Evolutionary conservation across 495 filamentous ascomycete species (phyloP).

Genomic region (Xylaria telfairii): DNA sequence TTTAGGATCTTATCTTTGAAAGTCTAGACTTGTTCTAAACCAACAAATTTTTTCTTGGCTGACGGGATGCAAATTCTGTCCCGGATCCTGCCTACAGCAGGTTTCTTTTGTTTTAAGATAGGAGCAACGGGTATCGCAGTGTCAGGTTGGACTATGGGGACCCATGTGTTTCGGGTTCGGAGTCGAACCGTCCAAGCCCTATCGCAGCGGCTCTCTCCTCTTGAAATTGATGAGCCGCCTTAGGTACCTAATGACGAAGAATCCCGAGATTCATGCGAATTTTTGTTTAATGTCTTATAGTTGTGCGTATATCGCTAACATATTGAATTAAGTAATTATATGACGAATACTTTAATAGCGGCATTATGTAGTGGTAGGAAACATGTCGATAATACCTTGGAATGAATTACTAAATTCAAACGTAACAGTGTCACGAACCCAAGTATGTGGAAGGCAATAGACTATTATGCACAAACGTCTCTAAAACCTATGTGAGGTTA

Average conservation of each 20-base stretch:
- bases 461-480: no score
- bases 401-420: background rate
- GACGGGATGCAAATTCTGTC: background rate
- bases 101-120: background rate
- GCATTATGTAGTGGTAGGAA: background rate
- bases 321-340: background rate
- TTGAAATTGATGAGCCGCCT: no score
- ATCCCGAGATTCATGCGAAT: background rate
- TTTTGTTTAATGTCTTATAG: background rate
- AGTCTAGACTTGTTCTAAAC: constrained; percentile 3
- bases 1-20: background rate
- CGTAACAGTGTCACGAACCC: no score
- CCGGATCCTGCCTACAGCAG: background rate
- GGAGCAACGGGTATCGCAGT: background rate
- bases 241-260: no score
- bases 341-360: background rate
- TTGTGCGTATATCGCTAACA: background rate
- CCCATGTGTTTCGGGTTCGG: no score
- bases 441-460: no score
- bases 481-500: no score
- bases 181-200: no score
- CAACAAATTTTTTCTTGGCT: background rate
- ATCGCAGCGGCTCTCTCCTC: no score
- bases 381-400: background rate
- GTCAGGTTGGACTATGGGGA: no score